Evolutionary conservation across 495 filamentous ascomycete genomes (phyloP).

Genomic region (Lasiosphaeria miniovina): DNA sequence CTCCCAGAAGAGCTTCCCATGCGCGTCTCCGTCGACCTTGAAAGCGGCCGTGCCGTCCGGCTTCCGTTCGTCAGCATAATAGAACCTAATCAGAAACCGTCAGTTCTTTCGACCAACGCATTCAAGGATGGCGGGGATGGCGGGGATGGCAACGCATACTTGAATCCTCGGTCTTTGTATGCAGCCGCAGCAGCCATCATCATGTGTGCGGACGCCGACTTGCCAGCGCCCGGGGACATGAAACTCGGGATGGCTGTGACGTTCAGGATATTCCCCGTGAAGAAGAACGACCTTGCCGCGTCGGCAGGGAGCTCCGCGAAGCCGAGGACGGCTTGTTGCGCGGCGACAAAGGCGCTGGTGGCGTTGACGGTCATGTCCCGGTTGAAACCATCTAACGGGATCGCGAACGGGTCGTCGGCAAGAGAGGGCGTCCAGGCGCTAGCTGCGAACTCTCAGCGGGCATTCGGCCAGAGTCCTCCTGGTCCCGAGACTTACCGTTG

Average conservation of each 20-base stretch:
- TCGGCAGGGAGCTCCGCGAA: background rate
- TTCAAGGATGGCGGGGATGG: background rate
- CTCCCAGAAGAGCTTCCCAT: background rate
- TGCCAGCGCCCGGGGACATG: background rate
- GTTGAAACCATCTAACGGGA: background rate
- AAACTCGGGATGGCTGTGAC: background rate
- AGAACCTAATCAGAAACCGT: background rate
- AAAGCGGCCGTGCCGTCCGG: background rate
- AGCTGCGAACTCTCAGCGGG: background rate
- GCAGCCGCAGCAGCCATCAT: background rate
- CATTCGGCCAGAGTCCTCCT: background rate
- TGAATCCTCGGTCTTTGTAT: background rate
- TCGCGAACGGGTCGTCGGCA: background rate
- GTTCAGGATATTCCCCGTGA: background rate
- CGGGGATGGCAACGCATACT: background rate
- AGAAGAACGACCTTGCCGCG: background rate
- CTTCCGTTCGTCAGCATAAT: background rate
- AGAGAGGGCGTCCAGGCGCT: background rate
- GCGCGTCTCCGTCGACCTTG: background rate
- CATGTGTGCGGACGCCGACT: background rate
- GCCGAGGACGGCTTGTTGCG: background rate
- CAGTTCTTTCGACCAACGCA: background rate
- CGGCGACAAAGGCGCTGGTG: background rate
- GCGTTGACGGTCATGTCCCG: background rate
- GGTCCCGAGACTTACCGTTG: background rate